These are phyloP conservation scores for Cyclotella cryptica DNA, from an alignment of 108 stramenopile genomes.

Conservation along the genomic window DNA sequence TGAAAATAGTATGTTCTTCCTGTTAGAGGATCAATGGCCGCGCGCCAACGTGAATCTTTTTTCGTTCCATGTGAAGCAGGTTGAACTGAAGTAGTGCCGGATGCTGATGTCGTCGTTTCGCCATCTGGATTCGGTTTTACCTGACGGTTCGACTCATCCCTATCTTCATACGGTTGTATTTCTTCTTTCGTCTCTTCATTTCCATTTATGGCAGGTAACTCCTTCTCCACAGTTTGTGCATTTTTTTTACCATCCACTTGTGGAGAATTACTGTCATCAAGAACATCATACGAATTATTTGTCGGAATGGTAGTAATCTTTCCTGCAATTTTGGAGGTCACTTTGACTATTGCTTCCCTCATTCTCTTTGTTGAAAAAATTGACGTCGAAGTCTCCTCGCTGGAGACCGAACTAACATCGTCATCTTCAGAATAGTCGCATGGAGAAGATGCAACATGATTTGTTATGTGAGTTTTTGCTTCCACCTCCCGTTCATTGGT, in stretches of 20 bases:
- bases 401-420: conserved; percentile 27
- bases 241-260: not conserved
- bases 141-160: not conserved
- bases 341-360: conserved; percentile 24
- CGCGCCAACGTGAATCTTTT: conserved; percentile 55
- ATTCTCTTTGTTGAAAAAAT: conserved; percentile 40
- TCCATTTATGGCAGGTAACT: not conserved
- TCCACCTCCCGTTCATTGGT: not conserved
- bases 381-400: conserved; percentile 26
- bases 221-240: conserved; percentile 1
- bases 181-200: conserved; percentile 5
- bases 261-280: conserved; percentile 3
- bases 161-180: not conserved
- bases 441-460: not conserved
- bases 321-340: conserved; percentile 33
- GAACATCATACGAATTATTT: conserved; percentile 24
- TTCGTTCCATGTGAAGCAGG: not conserved
- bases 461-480: conserved; percentile 1
- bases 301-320: conserved; percentile 24
- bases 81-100: not conserved
- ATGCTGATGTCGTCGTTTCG: not conserved
- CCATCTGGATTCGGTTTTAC: not conserved
- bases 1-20: conserved; percentile 78
- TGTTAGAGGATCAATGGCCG: conserved; percentile 63
- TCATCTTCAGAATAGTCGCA: conserved; percentile 20